These are phyloP conservation scores for Pseudogymnoascus sp. DNA, from an alignment of 2,329 filamentous ascomycete genomes.

Conservation along the genomic window DNA sequence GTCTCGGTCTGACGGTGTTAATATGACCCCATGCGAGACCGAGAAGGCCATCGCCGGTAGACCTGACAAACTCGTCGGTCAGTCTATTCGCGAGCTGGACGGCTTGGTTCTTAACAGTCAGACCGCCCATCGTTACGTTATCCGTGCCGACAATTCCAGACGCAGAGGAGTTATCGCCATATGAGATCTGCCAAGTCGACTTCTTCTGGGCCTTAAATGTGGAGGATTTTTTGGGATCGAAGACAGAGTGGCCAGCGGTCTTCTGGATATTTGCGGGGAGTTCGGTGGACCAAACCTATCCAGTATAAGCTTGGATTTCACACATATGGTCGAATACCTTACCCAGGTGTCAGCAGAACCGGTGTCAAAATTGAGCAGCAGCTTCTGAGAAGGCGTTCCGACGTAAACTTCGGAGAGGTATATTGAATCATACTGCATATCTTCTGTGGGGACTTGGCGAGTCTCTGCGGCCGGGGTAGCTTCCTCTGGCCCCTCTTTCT, in stretches of 20 bases:
- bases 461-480: conserved; percentile 26
- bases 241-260: conserved; percentile 42
- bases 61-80: conserved; percentile 47
- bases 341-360: conserved; percentile 64
- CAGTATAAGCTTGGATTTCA: background rate
- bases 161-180: conserved; percentile 60
- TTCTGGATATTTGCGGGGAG: conserved; percentile 31
- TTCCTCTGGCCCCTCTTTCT: conserved; percentile 31
- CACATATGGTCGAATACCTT: conserved; percentile 18
- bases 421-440: conserved; percentile 57
- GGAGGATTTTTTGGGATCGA: conserved; percentile 50
- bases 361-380: conserved; percentile 61
- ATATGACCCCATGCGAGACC: conserved; percentile 57
- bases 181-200: conserved; percentile 55
- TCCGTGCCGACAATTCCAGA: conserved; percentile 59
- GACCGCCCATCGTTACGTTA: conserved; percentile 50
- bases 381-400: conserved; percentile 54
- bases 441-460: conserved; percentile 49
- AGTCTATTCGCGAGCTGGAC: conserved; percentile 55
- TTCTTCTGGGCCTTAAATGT: conserved; percentile 44
- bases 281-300: conserved; percentile 47
- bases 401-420: conserved; percentile 58
- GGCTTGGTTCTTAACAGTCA: conserved; percentile 51
- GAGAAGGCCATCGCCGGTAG: conserved; percentile 54
- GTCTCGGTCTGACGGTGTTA: conserved; percentile 50